Base-by-base conservation (phyloP, 139 green algal genomes). In the Closterium sp. region DNA sequence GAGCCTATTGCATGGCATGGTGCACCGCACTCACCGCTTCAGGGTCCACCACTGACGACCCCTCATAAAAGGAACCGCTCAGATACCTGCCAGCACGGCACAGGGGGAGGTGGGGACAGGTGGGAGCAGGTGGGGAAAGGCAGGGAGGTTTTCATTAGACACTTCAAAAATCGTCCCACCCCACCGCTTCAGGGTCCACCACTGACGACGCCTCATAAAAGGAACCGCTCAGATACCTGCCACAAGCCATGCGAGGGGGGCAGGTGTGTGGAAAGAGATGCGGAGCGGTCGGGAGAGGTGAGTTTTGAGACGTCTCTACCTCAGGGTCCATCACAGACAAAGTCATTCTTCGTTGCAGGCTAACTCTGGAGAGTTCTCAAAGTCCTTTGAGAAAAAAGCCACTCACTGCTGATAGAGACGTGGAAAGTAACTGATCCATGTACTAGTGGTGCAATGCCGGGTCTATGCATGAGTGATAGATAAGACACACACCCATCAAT, bases 371-470 rank as follows among this genome's bases (percentile, higher is more conserved):
- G n/a, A n/a, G n/a, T n/a, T n/a, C n/a, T n/a, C n/a, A n/a, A n/a
- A n/a, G n/a, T n/a, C n/a, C 28, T 6, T 70, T 11, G 34, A 24
- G 4, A 2, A 30, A 31, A 1, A 29, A 90, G 31, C 31, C 87
- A 42, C 87, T 45, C 28, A 93, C 31, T 91, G 38, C 34, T 95
- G 79, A 29, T 95, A 29, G 1, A 95, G 91, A 21, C 38, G 86
- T 22, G 11, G 87, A 85, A 94, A 85, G 90, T 95, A n/a, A 95
- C 91, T 87, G 62, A 7, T 92, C 86, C 31, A 93, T 30, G 91
- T 91, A 95, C 22, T 50, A 86, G 27, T 86, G n/a, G 87, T 94
- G 93, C 4, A 94, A 92, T 24, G 91, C 42, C 73, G 92, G 79
- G 50, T 94, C 4, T 1, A 95, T 79, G 4, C 34, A 89, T 22